Evolutionary conservation across 768 basidiomycete genomes (phyloP), one percentile per base, ranked within the genome.

Genomic region (Trametes gibbosa): DNA sequence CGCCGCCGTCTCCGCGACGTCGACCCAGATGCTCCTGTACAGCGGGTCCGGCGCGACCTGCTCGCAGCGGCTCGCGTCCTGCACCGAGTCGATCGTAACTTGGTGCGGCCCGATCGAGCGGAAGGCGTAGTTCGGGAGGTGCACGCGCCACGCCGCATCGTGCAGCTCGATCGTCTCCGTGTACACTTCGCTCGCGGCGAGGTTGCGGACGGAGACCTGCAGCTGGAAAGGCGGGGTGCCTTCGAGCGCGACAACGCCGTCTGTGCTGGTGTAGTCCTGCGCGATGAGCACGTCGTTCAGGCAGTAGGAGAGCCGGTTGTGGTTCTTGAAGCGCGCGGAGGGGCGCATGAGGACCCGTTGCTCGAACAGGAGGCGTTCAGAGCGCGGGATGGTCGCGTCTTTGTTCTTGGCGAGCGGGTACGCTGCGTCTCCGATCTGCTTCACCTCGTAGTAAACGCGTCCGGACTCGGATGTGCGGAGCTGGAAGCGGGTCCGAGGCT

Each of bases 1-100:
- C 13, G 92, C 85, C 9, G 97, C 97, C 1, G 92, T 92, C 73
- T 99, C 97, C 2, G 94, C 92, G n/a, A 98, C 94, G 65, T 98
- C 93, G 13, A 95, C 82, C 87, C 88, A 90, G 39, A 91, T 80
- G 17, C 84, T 83, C 53, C 82, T 79, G 32, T 74, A 74, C 35
- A 82, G 70, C 2, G 84, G 84, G 59, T 90, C 84, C 14, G 88
- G 76, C 35, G 81, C 76, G 14, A 84, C 82, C 56, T 92, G 87
- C 50, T 86, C 87, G 73, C 97, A 98, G 32, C 80, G 84, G 5
- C 89, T 91, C 16, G 88, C 81, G 73, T 99, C 97, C 13, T 77
- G 75, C 12, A 98, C 79, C 0, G 84, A 84, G 45, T 91, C 86
- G 59, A 99, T 87, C 32, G 79, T 81, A 43, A 98, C 76, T 46